phyloP scores from a whole-genome alignment of 2,329 filamentous ascomycete species.

The Apiospora malaysiana region DNA sequence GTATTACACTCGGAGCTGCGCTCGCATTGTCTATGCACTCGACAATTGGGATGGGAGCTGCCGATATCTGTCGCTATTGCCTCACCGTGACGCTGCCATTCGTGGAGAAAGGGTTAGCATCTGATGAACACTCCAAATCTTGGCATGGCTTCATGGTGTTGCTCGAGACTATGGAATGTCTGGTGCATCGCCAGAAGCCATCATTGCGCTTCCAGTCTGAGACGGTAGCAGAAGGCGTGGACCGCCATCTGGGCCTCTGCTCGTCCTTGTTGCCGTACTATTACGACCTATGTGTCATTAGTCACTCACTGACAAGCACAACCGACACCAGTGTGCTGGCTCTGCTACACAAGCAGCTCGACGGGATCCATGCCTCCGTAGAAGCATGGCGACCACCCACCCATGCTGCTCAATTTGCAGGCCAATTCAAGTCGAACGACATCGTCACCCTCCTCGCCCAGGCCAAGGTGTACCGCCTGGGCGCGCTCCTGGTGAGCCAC shows the following conservation, averaged over 20 bases:
- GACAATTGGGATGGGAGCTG: slow-evolving; percentile 34
- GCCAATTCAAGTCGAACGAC: slow-evolving; percentile 32
- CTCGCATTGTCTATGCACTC: slow-evolving; percentile 35
- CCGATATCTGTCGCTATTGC: slow-evolving; percentile 34
- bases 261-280: slow-evolving; percentile 35
- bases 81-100: slow-evolving; percentile 32
- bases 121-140: slow-evolving; percentile 27
- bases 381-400: slow-evolving; percentile 35
- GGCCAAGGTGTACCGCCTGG: slow-evolving; percentile 36
- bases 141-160: slow-evolving; percentile 33
- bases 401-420: slow-evolving; percentile 27
- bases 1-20: slow-evolving; percentile 31
- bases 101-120: slow-evolving; percentile 20
- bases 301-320: slow-evolving; percentile 29
- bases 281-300: slow-evolving; percentile 36
- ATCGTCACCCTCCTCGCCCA: slow-evolving; percentile 36
- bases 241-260: slow-evolving; percentile 35
- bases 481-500: slow-evolving; percentile 34
- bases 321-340: slow-evolving; percentile 26
- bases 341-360: slow-evolving; percentile 30
- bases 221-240: slow-evolving; percentile 23
- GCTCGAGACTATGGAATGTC: slow-evolving; percentile 36
- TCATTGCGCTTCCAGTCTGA: slow-evolving; percentile 29
- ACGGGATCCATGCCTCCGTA: slow-evolving; percentile 29
- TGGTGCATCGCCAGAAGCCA: slow-evolving; percentile 34